Conservation (phyloP, 164 flowering plant genomes). For the Aristolochia californica region DNA sequence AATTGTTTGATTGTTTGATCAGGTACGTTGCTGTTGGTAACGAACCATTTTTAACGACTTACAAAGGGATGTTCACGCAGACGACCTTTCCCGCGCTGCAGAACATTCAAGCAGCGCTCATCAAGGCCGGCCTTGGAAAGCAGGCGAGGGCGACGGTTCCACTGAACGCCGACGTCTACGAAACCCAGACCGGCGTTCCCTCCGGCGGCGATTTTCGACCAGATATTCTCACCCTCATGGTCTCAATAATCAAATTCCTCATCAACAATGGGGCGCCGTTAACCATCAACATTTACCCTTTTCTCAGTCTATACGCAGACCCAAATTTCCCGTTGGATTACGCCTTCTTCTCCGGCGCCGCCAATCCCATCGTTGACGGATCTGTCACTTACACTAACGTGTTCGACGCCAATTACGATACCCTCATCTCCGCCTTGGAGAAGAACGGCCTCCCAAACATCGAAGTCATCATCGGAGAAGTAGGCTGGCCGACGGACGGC, state of each 20-base stretch:
- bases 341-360: constrained; percentile 59
- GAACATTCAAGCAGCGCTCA: constrained; percentile 85
- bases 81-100: constrained; percentile 72
- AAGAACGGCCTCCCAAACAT: constrained; percentile 56
- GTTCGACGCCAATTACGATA: constrained; percentile 86
- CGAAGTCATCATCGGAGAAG: constrained; percentile 69
- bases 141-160: constrained; percentile 83
- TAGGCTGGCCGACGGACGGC: constrained; percentile 97
- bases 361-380: constrained; percentile 62
- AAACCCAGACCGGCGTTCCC: constrained; percentile 47
- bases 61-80: constrained; percentile 36
- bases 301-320: constrained; percentile 76
- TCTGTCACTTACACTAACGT: constrained; percentile 71
- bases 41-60: constrained; percentile 78
- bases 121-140: constrained; percentile 71
- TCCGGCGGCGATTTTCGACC: constrained; percentile 81
- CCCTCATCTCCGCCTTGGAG: constrained; percentile 72
- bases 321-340: constrained; percentile 74
- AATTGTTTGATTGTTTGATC: too few relatives aligned
- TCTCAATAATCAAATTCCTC: constrained; percentile 66
- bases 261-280: constrained; percentile 46
- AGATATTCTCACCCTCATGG: constrained; percentile 67
- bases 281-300: constrained; percentile 89
- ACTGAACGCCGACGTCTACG: constrained; percentile 80
- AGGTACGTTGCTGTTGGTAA: constrained; percentile 95